Base-by-base conservation (phyloP, 73 alveolate species). In the Effrenium voratum region DNA sequence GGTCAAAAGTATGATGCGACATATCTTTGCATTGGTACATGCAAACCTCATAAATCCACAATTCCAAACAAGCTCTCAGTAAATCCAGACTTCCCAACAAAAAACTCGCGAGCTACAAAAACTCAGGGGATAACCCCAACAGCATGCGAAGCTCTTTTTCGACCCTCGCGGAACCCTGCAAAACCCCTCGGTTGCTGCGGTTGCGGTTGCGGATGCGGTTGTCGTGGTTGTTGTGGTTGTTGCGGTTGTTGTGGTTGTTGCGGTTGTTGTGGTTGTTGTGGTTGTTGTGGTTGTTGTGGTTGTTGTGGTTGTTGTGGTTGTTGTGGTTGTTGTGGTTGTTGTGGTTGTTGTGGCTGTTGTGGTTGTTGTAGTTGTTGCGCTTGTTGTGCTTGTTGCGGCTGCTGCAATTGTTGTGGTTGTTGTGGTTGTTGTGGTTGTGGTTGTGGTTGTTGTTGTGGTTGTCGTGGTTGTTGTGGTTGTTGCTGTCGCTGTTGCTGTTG, bases 101-200 rank as follows among this genome's bases (percentile, higher is more conserved):
- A 55, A 90, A 90, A 87, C 88, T 45, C 3, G 97, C 97, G 30
- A 90, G 86, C 15, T 68, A 76, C 43, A 90, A 52, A 41, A 76
- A 86, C 97, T 90, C 52, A 45, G 45, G 44, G 47, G 49, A 4
- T 66, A 13, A 22, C 38, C 30, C 30, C 30, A 12, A 22, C 76
- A 63, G 41, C 34, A 6, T 38, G 30, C 15, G 19, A 32, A 12
- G 30, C 76, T 6, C 15, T 63, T 32, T 24, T 13, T 13, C 10
- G 22, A 52, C 10, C 10, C 34, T 4, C 75, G 19, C 8, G 26
- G 8, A 19, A 19, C 63, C 63, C 5, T 13, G 6, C 55, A 38
- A 76, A 40, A 76, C 57, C 59, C 38, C 40, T 45, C 10, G 24
- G 57, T 38, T 10, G n/a, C 10, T 75, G 57, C 36, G 24, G 46